These are phyloP conservation scores for Cicer bijugum DNA, from an alignment of 306 rosid genomes.

Conservation along the genomic window DNA sequence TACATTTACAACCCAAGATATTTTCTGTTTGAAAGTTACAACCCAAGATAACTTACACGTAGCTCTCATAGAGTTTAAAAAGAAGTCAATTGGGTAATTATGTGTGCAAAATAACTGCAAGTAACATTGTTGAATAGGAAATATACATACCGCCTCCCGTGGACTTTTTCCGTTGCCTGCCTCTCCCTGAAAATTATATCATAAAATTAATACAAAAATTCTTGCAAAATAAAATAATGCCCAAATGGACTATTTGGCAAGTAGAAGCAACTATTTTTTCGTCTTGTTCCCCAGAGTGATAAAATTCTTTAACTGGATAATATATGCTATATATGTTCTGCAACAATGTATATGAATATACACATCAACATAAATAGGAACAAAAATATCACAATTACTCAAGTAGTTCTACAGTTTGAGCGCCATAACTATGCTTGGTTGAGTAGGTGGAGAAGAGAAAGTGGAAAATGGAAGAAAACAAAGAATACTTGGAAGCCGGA, in stretches of 20 bases:
- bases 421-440: not conserved
- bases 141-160: constrained; percentile 73
- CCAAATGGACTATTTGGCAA: constrained; percentile 1
- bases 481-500: not conserved
- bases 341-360: not conserved
- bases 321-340: not conserved
- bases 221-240: constrained; percentile 24
- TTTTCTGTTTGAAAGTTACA: not conserved
- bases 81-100: not conserved
- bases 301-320: not conserved
- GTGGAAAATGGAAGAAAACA: not conserved
- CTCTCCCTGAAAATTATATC: constrained; percentile 66
- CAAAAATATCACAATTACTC: constrained; percentile 13
- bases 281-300: constrained; percentile 1
- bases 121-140: constrained; percentile 20
- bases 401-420: not conserved
- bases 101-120: constrained; percentile 11
- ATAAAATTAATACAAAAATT: constrained; percentile 23
- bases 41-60: constrained; percentile 7
- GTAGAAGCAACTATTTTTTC: constrained; percentile 17
- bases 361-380: constrained; percentile 10
- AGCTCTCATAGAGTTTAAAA: constrained; percentile 6
- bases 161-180: constrained; percentile 67
- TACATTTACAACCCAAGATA: not conserved
- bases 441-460: constrained; percentile 2